These are phyloP conservation scores for Aspergillus neoniger DNA, from an alignment of 2,329 filamentous ascomycete genomes.

Conservation along the genomic window DNA sequence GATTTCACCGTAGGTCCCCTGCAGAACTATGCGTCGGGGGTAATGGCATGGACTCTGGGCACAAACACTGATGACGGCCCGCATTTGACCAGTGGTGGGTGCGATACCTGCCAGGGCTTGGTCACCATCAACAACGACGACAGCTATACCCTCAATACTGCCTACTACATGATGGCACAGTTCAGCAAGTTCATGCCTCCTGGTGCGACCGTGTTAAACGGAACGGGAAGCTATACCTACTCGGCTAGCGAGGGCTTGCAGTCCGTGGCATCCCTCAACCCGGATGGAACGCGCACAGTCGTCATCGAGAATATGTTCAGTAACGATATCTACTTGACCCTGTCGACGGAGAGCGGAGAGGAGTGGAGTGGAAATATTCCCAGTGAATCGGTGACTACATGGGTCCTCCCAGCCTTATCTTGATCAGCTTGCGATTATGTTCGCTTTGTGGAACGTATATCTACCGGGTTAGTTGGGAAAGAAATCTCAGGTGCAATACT, in stretches of 20 bases:
- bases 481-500: too few relatives aligned
- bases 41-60: conserved; percentile 35
- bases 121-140: conserved; percentile 35
- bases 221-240: conserved; percentile 50
- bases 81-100: conserved; percentile 32
- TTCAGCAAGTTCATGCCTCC: conserved; percentile 53
- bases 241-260: conserved; percentile 40
- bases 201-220: conserved; percentile 47
- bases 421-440: background rate
- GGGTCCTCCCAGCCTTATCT: conserved; percentile 26
- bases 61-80: conserved; percentile 30
- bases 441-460: too few relatives aligned
- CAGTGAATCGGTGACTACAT: conserved; percentile 31
- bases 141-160: conserved; percentile 50
- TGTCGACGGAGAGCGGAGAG: conserved; percentile 25
- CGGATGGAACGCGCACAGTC: conserved; percentile 49
- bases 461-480: too few relatives aligned
- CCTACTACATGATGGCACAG: conserved; percentile 59
- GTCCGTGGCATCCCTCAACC: conserved; percentile 51
- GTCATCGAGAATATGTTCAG: conserved; percentile 52
- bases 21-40: conserved; percentile 34
- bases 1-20: conserved; percentile 34
- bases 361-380: conserved; percentile 34
- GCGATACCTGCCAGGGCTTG: conserved; percentile 29
- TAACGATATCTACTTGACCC: conserved; percentile 48